Percentiles rank a stretch among this genome's conserved stretches.
Conservation (phyloP, 2,329 filamentous ascomycete genomes). For the Aspergillus versicolor region DNA sequence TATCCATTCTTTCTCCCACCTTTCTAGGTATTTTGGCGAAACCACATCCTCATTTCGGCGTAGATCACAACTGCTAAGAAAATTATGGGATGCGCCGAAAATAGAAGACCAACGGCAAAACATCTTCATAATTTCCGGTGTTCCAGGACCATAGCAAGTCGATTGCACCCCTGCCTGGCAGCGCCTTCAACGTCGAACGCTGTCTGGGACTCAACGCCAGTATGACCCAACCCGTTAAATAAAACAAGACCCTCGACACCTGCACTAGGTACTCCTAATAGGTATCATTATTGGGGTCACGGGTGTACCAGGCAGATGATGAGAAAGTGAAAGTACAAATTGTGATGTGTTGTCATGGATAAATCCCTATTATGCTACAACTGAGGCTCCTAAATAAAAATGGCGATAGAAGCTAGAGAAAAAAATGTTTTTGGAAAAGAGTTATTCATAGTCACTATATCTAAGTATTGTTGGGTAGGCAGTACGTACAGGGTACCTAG, state of each 20-base stretch:
- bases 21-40: conserved; percentile 54
- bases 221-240: neutral
- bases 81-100: neutral
- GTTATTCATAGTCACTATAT: neutral
- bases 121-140: neutral
- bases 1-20: conserved; percentile 95
- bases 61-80: too few species aligned
- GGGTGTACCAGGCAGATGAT: too few species aligned
- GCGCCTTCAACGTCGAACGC: neutral
- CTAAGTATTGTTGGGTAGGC: too few species aligned
- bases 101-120: neutral
- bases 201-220: neutral
- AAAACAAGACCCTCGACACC: too few species aligned
- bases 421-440: neutral
- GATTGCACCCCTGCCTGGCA: neutral
- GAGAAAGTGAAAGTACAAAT: neutral
- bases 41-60: neutral
- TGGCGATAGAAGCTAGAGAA: neutral
- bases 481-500: neutral
- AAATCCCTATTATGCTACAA: neutral
- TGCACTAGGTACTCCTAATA: too few species aligned
- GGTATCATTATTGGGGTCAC: too few species aligned
- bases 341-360: neutral
- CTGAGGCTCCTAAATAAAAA: neutral
- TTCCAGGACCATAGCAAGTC: neutral